Base-by-base conservation (phyloP, 257 asterid species). In the Pogostemon cablin region DNA sequence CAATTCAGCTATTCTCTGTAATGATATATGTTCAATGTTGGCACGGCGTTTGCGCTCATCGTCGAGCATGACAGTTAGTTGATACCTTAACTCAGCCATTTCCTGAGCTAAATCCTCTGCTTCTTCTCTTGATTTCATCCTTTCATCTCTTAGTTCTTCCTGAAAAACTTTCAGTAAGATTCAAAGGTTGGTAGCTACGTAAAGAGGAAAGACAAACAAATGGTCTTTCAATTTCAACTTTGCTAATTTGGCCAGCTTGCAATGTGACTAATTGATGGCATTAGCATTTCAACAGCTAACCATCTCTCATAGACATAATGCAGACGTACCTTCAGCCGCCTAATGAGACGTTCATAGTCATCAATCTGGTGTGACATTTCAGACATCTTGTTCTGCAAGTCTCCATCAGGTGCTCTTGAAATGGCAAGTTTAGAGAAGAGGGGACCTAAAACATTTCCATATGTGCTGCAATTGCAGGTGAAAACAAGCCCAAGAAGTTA, bases 31-130 rank as follows among this genome's bases (percentile, higher is more conserved):
- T 71, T 91, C 98, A 11, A 93, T 79, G 74, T 73, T 82, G 4
- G 96, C 97, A 71, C 97, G 98, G 12, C 93, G 95, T 73, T 84
- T 89, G 74, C 84, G 63, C 84, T 93, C 98, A 68, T 86, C 96
- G 55, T 93, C 98, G 32, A 93, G 98, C 87, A 79, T 72, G 53
- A 82, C 75, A 7, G 95, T 87, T 54, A 91, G 74, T 58, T 88
- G 96, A 79, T 91, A 93, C 83, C 97, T 84, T 53, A 93, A 79
- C 78, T 93, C 98, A 1, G 98, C 98, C 98, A 93, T 93, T 85
- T 93, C 98, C 78, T 93, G 98, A 62, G 91, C 89, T 66, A 93
- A 81, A 75, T 93, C 98, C 71, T 91, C 98, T 10, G 93, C 91
- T 81, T 88, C 96, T 82, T 93, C 98, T 78, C 86, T 91, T n/a